Base-by-base conservation (phyloP, 2,329 filamentous ascomycete genomes). In the Plectosphaerella sp. region DNA sequence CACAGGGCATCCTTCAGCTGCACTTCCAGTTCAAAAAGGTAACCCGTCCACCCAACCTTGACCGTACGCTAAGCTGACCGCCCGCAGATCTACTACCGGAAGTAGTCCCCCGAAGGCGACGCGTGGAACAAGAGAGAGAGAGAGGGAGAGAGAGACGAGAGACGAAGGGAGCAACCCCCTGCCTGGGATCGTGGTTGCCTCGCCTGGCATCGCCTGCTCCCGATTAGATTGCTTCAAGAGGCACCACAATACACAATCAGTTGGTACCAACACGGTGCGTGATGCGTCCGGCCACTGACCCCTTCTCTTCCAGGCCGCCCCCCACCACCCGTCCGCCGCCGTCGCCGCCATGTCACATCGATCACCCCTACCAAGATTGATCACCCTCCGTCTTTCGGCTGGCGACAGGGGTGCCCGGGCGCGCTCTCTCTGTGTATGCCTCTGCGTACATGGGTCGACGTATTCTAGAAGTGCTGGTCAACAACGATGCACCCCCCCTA, bases 11-110 rank as follows among this genome's bases (percentile, higher is more conserved):
- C 62, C 75, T 99, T 53, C 92, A 97, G 72, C 81, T 99, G 53
- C 93, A 97, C 68, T 99, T 99, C 69, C 92, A 97, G 70, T 97
- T 97, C 78, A 99, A 97, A 72, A 96, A 96, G 84, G 91, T 95
- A 71, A 65, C 22, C 36, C 51, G 52, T 49, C 42, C 42, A 48
- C 51, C 37, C 41, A 16, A 39, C 35, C 37, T 41, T 25, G 49
- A 25, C 25, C 25, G 18, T 35, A 47, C 43, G 49, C 35, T 49
- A 41, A 51, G 54, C 53, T 58, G 43, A 69, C 58, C 28, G 51
- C 41, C 51, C 57, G 61, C 60, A 78, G 78, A 76, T 82, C 59
- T 82, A 80, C 60, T 82, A 82, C 67, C 69, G 78, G 55, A 82
- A 82, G 62, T 82, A 68, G 41, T 8, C n/a, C n/a, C 15, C 41